Conservation (phyloP, 768 basidiomycete species). For the Hericium alpestre region DNA sequence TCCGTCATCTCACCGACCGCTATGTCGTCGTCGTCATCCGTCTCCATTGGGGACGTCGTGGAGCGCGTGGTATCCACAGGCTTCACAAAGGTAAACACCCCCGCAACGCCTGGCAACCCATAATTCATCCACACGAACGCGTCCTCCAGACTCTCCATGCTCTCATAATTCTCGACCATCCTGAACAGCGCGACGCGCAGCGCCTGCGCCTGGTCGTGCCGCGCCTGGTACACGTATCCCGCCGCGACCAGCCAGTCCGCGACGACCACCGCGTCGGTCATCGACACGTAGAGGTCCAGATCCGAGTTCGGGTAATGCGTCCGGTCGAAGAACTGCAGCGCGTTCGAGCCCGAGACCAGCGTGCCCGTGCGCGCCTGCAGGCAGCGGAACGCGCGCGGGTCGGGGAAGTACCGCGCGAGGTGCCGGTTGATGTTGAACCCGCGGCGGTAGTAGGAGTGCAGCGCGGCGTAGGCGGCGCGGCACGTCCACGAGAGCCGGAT, state of each 20-base stretch:
- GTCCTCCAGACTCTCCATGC: too few species aligned
- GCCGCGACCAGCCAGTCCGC: neutral
- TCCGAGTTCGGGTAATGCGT: slow-evolving; percentile 34
- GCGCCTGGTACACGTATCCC: neutral
- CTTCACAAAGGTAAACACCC: too few species aligned
- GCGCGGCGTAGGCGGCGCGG: slow-evolving; percentile 2
- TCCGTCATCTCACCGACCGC: neutral
- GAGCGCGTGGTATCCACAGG: too few species aligned
- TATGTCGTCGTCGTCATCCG: neutral
- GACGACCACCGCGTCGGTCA: neutral
- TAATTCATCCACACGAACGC: too few species aligned
- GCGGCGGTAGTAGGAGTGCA: slow-evolving; percentile 15
- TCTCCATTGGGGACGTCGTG: too few species aligned
- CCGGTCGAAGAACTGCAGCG: slow-evolving; percentile 42
- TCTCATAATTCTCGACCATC: too few species aligned
- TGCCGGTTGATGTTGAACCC: slow-evolving; percentile 27
- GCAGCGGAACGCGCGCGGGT: slow-evolving; percentile 28
- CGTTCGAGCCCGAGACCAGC: slow-evolving; percentile 43
- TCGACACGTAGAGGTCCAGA: slow-evolving; percentile 29
- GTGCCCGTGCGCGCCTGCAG: slow-evolving; percentile 35
- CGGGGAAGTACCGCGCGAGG: slow-evolving; percentile 26
- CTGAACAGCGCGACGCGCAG: neutral
- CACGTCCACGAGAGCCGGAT: neutral
- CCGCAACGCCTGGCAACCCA: too few species aligned
- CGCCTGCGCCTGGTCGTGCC: neutral